Evolutionary conservation across 768 basidiomycete species (phyloP).

Genomic region (Daedalea quercina): DNA sequence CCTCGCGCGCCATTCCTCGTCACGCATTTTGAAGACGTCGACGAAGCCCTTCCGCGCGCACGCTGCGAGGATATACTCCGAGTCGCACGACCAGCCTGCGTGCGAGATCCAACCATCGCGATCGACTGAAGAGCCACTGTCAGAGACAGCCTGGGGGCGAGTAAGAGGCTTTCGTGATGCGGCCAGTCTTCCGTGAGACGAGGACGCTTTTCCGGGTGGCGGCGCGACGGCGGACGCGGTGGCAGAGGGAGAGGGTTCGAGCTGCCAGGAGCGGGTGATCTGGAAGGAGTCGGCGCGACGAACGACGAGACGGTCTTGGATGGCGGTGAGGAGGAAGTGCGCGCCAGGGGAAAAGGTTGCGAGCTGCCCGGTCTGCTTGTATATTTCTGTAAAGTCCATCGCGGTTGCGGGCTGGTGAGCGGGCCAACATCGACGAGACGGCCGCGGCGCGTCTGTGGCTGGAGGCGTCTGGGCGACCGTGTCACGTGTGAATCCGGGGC

Average conservation of each 20-base stretch:
- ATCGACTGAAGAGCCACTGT: background rate
- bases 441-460: too few species aligned
- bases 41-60: slow-evolving; percentile 67
- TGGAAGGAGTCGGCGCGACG: slow-evolving; percentile 81
- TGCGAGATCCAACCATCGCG: slow-evolving; percentile 55
- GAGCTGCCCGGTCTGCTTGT: slow-evolving; percentile 61
- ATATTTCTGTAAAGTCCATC: slow-evolving; percentile 88
- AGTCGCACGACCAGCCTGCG: slow-evolving; percentile 82
- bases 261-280: slow-evolving; percentile 73
- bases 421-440: too few species aligned
- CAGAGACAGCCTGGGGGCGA: background rate
- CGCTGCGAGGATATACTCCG: slow-evolving; percentile 78
- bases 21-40: slow-evolving; percentile 71
- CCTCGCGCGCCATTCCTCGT: slow-evolving; percentile 71
- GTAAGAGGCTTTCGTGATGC: background rate
- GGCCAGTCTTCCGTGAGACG: background rate
- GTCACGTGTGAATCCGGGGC: too few species aligned
- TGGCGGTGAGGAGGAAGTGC: slow-evolving; percentile 78
- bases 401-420: background rate
- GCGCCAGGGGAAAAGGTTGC: slow-evolving; percentile 83
- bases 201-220: slow-evolving; percentile 23
- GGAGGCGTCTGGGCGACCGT: too few species aligned
- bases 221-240: slow-evolving; percentile 35
- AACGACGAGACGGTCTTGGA: slow-evolving; percentile 74
- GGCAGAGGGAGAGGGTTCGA: slow-evolving; percentile 48